phyloP scores from a whole-genome alignment of 768 basidiomycete genomes.

The Coprinopsis sp. region DNA sequence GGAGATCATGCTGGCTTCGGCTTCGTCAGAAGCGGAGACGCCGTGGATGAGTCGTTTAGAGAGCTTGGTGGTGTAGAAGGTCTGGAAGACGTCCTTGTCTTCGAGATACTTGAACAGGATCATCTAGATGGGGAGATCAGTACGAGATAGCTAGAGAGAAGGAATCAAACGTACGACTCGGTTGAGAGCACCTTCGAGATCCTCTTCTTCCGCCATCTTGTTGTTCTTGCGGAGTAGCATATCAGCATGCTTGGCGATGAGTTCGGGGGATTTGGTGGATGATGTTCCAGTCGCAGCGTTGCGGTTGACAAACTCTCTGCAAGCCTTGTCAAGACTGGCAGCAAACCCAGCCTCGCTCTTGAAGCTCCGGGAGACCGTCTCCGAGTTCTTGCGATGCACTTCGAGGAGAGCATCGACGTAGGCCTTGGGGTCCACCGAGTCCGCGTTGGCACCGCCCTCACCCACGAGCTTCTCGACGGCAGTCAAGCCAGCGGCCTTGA shows the following conservation, averaged over 20 bases:
- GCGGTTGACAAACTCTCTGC: conserved; percentile 92
- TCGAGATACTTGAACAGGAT: conserved; percentile 98
- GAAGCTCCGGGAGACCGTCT: conserved; percentile 89
- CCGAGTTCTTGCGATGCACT: conserved; percentile 91
- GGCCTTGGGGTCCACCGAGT: conserved; percentile 87
- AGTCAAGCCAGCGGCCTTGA: conserved; percentile 84
- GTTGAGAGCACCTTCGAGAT: conserved; percentile 87
- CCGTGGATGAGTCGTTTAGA: conserved; percentile 92
- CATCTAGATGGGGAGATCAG: conserved; percentile 63
- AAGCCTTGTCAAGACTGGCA: conserved; percentile 93
- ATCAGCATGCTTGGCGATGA: conserved; percentile 93
- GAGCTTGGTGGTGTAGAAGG: conserved; percentile 95
- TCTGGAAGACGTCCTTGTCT: conserved; percentile 99
- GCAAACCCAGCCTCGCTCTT: conserved; percentile 94
- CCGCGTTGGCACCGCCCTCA: conserved; percentile 54
- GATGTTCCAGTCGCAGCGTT: conserved; percentile 89
- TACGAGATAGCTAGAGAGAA: conserved; percentile 20
- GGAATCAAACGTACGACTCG: conserved; percentile 65
- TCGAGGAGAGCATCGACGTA: conserved; percentile 93
- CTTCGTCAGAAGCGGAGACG: conserved; percentile 93
- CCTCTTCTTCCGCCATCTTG: conserved; percentile 93
- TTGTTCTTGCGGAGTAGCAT: conserved; percentile 91
- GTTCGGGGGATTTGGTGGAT: conserved; percentile 88
- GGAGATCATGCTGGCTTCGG: conserved; percentile 97
- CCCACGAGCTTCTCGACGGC: conserved; percentile 78